A percentile compares a stretch with the other conserved stretches of the same genome.
Evolutionary conservation across 805 yeast genomes (phyloP).

Genomic region (Wickerhamomyces queroliae): DNA sequence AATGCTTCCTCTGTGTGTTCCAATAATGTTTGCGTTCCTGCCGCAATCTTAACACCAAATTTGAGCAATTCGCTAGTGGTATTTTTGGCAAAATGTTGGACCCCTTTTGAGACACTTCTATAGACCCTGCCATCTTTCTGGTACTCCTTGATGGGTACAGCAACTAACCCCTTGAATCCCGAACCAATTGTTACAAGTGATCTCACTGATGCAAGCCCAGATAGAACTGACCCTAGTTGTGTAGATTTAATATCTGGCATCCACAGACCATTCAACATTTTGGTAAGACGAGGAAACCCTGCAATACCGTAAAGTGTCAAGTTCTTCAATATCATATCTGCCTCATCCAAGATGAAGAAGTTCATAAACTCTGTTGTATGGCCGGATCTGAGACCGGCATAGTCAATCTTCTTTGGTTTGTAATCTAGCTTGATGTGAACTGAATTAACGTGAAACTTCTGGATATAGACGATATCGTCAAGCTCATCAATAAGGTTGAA

Average conservation of each 20-base stretch:
- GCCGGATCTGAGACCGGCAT: conserved; percentile 80
- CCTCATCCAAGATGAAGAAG: conserved; percentile 83
- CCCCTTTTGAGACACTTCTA: conserved; percentile 71
- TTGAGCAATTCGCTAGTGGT: conserved; percentile 78
- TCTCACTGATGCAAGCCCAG: conserved; percentile 80
- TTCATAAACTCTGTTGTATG: conserved; percentile 84
- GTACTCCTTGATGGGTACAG: conserved; percentile 71
- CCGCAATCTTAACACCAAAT: conserved; percentile 78
- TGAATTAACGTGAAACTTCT: conserved; percentile 56
- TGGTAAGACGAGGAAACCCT: conserved; percentile 61
- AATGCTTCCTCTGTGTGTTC: conserved; percentile 76
- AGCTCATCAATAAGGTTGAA: conserved; percentile 52
- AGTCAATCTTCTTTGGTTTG: conserved; percentile 86
- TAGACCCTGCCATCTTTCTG: conserved; percentile 64
- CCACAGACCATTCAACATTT: conserved; percentile 65
- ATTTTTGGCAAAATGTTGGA: conserved; percentile 63
- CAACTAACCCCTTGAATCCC: conserved; percentile 68
- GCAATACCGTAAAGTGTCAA: conserved; percentile 67
- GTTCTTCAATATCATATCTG: conserved; percentile 59
- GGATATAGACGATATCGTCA: conserved; percentile 65
- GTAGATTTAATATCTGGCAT: conserved; percentile 80
- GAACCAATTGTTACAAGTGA: conserved; percentile 74
- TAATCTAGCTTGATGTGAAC: conserved; percentile 73
- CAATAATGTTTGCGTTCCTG: conserved; percentile 78
- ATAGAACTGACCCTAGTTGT: conserved; percentile 74